Evolutionary conservation across 352 stramenopile species (phyloP), one percentile per base, ranked within the genome.

Genomic region (Aphanomyces astaci): DNA sequence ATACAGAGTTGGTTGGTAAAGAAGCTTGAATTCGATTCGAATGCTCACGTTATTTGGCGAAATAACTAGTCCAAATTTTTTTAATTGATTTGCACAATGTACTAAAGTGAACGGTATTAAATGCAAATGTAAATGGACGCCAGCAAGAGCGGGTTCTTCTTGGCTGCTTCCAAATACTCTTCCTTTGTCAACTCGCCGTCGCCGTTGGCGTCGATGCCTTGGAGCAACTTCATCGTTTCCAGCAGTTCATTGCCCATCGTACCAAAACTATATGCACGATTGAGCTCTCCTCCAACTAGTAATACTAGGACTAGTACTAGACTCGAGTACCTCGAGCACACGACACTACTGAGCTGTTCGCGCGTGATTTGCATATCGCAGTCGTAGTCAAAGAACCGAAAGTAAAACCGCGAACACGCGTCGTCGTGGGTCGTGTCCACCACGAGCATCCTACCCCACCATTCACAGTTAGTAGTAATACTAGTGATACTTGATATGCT

Each of bases 111-210:
- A 46, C 17, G 17, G 49, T 33, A 25, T 62, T 65, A 65, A n/a
- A 65, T 65, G 56, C 56, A 65, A 53, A 65, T 53, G 40, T 65
- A 65, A 33, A 65, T 65, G 4, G 56, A 65, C 1, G 56, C 56
- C 22, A 65, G 19, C 10, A 65, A 27, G 3, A 65, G 2, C 10
- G 56, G 56, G 40, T 52, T 51, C 19, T 27, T 46, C 33, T 52
- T 65, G 11, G 56, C 56, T 2, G 56, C 56, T 22, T 65, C 56
- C 17, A 65, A 33, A 17, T 65, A 65, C 28, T 65, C 56, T 25
- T 52, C 56, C 31, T 65, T 65, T 10, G 32, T 65, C 25, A 65
- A 28, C 27, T 65, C 28, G 15, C 56, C 56, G 33, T 65, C 56
- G 36, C 56, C 56, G 36, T 65, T 53, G 7, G 31, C 22, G 27